Conservation (phyloP, 352 stramenopile species). For the Phytophthora foliorum region DNA sequence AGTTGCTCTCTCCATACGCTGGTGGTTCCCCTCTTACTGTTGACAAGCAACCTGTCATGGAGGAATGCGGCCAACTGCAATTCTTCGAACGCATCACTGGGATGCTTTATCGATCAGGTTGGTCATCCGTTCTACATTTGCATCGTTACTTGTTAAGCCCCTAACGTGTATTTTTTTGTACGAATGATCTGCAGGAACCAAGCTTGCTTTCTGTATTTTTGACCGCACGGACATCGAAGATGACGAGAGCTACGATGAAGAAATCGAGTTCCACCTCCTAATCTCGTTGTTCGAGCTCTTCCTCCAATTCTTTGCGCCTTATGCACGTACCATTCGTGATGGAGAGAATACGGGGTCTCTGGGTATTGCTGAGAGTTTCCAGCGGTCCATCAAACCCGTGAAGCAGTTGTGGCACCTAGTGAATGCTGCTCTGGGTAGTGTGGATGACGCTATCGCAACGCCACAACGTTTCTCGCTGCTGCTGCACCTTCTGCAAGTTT, state of each 20-base stretch:
- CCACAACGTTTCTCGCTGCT: constrained; percentile 76
- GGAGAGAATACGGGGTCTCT: not conserved
- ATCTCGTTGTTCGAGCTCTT: constrained; percentile 67
- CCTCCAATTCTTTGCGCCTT: constrained; percentile 68
- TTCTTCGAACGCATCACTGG: constrained; percentile 52
- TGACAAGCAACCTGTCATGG: constrained; percentile 28
- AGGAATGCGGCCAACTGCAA: constrained; percentile 38
- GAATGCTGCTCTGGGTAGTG: constrained; percentile 41
- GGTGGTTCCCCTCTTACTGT: constrained; percentile 25
- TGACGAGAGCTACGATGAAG: constrained; percentile 79
- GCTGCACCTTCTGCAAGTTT: constrained; percentile 71
- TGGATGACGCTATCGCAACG: constrained; percentile 60
- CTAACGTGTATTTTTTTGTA: not conserved
- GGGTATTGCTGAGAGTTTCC: constrained; percentile 46
- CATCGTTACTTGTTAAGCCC: not conserved
- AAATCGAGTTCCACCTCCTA: constrained; percentile 74
- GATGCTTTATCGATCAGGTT: constrained; percentile 57
- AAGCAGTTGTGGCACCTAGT: constrained; percentile 67
- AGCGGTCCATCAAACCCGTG: constrained; percentile 44
- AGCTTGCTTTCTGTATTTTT: constrained; percentile 77
- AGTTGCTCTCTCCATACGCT: constrained; percentile 47
- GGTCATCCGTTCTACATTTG: not conserved
- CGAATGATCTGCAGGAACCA: constrained; percentile 41
- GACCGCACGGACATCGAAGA: constrained; percentile 76
- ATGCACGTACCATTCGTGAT: constrained; percentile 42